Evolutionary conservation across 2,329 filamentous ascomycete species (phyloP), one percentile per base, ranked within the genome.

Genomic region (Anthostomella pinea): DNA sequence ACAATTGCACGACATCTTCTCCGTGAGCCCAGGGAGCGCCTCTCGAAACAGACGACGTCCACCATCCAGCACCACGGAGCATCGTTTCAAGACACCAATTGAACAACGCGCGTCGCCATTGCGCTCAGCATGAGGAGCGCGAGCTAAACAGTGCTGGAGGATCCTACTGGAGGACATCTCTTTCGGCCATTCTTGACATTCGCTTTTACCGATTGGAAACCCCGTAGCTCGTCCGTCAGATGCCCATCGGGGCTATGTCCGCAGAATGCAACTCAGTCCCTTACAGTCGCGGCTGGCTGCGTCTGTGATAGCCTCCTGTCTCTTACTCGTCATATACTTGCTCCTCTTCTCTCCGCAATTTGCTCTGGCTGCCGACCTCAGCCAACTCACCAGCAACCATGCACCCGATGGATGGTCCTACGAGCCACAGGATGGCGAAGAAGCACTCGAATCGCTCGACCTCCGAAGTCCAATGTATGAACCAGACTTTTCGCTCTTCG

Each of bases 261-360:
- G 45, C 57, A 62, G 53, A 47, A 77, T 78, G 75, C 68, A 81
- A 63, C 73, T 83, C 61, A 81, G 75, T 59, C 79, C 76, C 54
- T 68, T 86, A 50, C 85, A 86, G 68, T 83, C 81, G 65, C 82
- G 84, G 58, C 76, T 87, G 55, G 76, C 77, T 57, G 79, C 81
- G 53, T 85, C 82, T 39, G 58, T 84, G 35, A 68, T 75, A 52
- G 77, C 80, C 35, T 77, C 79, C 20, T 63, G 77, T 19, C 56
- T 84, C 33, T 60, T 86, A 20, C 52, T 83, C 21, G 54, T 78
- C 24, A 58, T 88, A 26, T 84, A 80, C 56, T 64, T 84, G 39
- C 61, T 77, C 17, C 68, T 85, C 23, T 74, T 75, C 39, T 72
- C 72, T 28, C 73, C 76, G 13, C 69, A 70, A 35, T 73, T 81